Evolutionary conservation across 768 basidiomycete species (phyloP), one percentile per base, ranked within the genome.

Genomic region (Tylopilus sp.): DNA sequence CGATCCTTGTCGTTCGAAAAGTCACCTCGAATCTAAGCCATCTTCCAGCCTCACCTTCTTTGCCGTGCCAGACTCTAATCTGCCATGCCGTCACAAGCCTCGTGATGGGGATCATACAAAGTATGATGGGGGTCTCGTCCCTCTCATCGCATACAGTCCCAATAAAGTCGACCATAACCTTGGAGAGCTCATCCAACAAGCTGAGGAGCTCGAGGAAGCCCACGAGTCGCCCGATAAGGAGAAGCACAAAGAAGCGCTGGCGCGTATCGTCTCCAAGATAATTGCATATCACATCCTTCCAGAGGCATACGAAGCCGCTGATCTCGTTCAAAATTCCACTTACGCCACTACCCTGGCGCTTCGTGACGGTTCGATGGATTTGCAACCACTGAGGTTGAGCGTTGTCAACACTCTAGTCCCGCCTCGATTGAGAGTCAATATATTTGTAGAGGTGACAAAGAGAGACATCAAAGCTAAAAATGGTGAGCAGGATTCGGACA

Each of bases 251-350:
- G 78, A 83, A 63, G 74, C 79, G 42, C 67, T 89, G 61, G 80
- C 80, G 58, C 71, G 73, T 48, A 76, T 87, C 53, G 60, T 85
- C 26, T 75, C 72, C 16, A 76, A 77, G 37, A 74, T 86, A 28
- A 66, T 85, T 19, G 72, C 76, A 21, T 87, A 59, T 17, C 57
- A 58, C 19, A 58, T 58, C 29, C 50, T 58, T 46, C 57, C 57
- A 44, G 45, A 29, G 84, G 66, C 83, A 83, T 68, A 67, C 53
- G 67, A 73, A 50, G 63, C 68, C 1, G 51, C 57, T 14, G 71
- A 72, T 13, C 74, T 86, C 19, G 73, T 75, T 10, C 69, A 74
- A 59, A 84, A 85, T 63, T 76, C 75, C 6, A 87, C 85, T 0
- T 77, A 76, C 47, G 71, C 79, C 9, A 81, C 80, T 1, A 70